Evolutionary conservation across 2,329 filamentous ascomycete species (phyloP).

Genomic region (Cercospora sp.): DNA sequence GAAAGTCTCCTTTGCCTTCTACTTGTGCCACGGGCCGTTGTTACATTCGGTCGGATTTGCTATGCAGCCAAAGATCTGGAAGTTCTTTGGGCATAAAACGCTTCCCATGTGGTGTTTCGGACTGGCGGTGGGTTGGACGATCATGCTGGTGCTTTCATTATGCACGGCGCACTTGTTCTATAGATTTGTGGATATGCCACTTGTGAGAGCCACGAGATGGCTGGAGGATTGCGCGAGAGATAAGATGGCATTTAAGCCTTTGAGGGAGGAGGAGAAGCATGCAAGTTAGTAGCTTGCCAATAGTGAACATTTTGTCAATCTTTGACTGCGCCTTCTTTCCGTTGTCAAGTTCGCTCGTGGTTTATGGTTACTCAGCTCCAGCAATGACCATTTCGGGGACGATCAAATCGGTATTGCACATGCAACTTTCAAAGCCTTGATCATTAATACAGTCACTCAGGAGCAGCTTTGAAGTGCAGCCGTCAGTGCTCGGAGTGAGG

Average conservation of each 20-base stretch:
- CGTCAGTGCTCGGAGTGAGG: not conserved
- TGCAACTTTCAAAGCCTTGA: not conserved
- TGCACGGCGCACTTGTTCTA: slow-evolving; percentile 17
- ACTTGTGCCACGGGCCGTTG: slow-evolving; percentile 22
- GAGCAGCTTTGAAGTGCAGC: not conserved
- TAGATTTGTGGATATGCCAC: slow-evolving; percentile 18
- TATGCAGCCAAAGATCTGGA: slow-evolving; percentile 20
- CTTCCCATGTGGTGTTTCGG: slow-evolving; percentile 8
- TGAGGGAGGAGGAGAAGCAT: not conserved
- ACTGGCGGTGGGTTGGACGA: slow-evolving; percentile 15
- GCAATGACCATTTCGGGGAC: not conserved
- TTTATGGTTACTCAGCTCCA: not conserved
- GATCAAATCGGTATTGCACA: not conserved
- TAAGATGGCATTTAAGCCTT: not conserved
- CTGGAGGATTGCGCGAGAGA: slow-evolving; percentile 11
- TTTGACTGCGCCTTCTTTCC: not conserved
- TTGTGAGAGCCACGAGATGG: slow-evolving; percentile 15
- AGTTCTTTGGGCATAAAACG: slow-evolving; percentile 4
- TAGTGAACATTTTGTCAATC: not conserved
- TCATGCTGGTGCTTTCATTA: slow-evolving; percentile 16
- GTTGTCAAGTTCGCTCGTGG: not conserved
- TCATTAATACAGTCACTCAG: not conserved
- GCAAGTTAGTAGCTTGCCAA: not conserved
- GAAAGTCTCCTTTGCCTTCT: slow-evolving; percentile 21
- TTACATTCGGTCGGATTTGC: slow-evolving; percentile 20